These are phyloP conservation scores for Xerocomellus amylosporus DNA, from an alignment of 768 basidiomycete genomes.

Conservation along the genomic window DNA sequence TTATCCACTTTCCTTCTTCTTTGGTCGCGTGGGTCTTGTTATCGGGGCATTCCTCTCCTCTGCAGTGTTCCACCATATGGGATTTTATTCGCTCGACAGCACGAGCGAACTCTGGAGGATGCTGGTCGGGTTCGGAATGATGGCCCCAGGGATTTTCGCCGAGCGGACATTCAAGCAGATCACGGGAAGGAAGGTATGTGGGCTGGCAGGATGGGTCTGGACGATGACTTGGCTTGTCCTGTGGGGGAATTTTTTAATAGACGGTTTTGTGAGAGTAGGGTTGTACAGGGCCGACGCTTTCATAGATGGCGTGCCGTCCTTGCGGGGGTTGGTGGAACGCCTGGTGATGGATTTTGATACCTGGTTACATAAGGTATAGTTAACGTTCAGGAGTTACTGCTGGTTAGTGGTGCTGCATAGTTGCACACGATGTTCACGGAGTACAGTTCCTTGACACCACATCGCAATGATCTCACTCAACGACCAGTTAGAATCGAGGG, in stretches of 20 bases:
- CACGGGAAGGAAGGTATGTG: background rate
- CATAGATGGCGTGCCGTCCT: background rate
- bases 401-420: too few species aligned
- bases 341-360: background rate
- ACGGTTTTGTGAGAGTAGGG: background rate
- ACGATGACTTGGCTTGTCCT: background rate
- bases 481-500: too few species aligned
- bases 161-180: background rate
- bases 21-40: background rate
- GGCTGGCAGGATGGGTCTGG: background rate
- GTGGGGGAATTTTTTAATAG: background rate
- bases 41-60: background rate
- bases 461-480: too few species aligned
- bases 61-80: background rate
- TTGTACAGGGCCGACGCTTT: background rate
- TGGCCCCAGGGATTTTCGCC: background rate
- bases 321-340: background rate
- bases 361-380: background rate
- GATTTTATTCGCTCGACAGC: background rate
- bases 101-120: background rate
- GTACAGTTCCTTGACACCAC: too few species aligned
- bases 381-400: too few species aligned
- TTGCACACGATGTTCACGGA: too few species aligned
- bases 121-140: background rate
- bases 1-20: background rate